Evolutionary conservation across 805 yeast species (phyloP).

Genomic region (Candida nemodendra): DNA sequence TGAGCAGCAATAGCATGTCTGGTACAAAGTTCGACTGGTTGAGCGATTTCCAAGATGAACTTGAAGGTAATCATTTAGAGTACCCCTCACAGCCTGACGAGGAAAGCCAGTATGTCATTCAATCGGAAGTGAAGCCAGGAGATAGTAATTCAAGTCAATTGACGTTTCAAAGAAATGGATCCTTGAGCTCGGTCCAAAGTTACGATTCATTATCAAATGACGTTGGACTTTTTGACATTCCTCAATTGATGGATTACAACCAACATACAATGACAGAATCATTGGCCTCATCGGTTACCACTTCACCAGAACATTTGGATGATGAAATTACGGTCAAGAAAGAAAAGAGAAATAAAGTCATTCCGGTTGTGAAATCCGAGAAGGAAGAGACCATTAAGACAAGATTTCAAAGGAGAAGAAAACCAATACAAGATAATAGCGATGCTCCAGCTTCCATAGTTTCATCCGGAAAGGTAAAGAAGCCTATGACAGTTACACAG

Average conservation of each 20-base stretch:
- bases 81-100: neutral
- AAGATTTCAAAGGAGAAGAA: slow-evolving; percentile 9
- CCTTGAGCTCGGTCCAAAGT: slow-evolving; percentile 16
- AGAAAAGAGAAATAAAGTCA: slow-evolving; percentile 1
- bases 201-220: slow-evolving; percentile 7
- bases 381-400: slow-evolving; percentile 1
- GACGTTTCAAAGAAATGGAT: slow-evolving; percentile 6
- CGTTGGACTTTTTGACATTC: slow-evolving; percentile 13
- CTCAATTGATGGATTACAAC: slow-evolving; percentile 2
- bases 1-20: slow-evolving; percentile 1
- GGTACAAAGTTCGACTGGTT: slow-evolving; percentile 14
- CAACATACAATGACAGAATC: neutral
- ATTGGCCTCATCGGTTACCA: slow-evolving; percentile 6
- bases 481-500: slow-evolving; percentile 40
- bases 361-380: slow-evolving; percentile 2
- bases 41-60: slow-evolving; percentile 17
- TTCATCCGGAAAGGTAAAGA: slow-evolving; percentile 18
- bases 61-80: slow-evolving; percentile 7
- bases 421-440: neutral
- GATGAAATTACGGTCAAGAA: slow-evolving; percentile 1
- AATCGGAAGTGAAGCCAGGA: neutral
- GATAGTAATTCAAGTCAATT: neutral
- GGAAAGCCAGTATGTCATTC: neutral
- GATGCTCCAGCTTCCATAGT: neutral
- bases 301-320: slow-evolving; percentile 12